Evolutionary conservation across 345 rosid species (phyloP), one percentile per base, ranked within the genome.

Genomic region (Populus ilicifolia): DNA sequence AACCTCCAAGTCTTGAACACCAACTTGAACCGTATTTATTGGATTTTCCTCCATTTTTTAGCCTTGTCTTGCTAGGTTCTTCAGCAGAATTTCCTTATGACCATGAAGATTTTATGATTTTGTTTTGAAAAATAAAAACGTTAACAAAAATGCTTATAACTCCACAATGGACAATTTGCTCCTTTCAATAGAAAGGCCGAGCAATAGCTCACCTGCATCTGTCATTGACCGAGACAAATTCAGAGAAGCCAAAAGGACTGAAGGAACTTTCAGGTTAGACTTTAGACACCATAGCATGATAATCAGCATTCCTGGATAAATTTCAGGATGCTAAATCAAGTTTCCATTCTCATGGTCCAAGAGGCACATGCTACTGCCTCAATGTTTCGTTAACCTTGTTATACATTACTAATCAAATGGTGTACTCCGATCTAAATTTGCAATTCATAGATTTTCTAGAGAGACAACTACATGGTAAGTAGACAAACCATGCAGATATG

Each of bases 31-130:
- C 82, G 63, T 84, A 86, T 76, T 81, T 79, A 77, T 36, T 36
- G 73, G 84, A 81, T 50, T 79, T 81, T 54, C 80, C 89, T 78
- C 88, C 88, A 79, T 81, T 69, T 59, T 78, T 86, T 64, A 72
- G 67, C 16, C 80, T 86, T 62, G 64, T 71, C 74, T 84, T 87
- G 84, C 86, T 52, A 69, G 89, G 88, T 75, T 85, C 93, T 79
- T 89, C 96, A 74, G 83, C 59, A 7, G 85, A 63, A 85, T 83
- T 83, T 70, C 87, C 97, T 90, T 85, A 71, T 77, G n/a, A 63
- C 10, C 36, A 79, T 36, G 74, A 61, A 62, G 33, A 7, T 71
- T 56, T 29, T 27, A 48, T 50, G 64, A 80, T 56, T 56, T 56
- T 62, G 35, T 14, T 69, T 9, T 18, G 4, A 35, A 46, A 74